Conservation (phyloP, 129 eudicot species). For the sunflower (Helianthus annuus) region HanXRQr2.0-SUNRISE NC_035449.2:45281513-45282012, state of each 20-base stretch:
- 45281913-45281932: too few species aligned
- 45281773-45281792: constrained; percentile 74
- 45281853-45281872: constrained; percentile 44
- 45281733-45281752: constrained; percentile 29
- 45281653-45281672: constrained; percentile 42
- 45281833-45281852: constrained; percentile 39
- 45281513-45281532: constrained; percentile 52
- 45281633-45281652: constrained; percentile 63
- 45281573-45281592: constrained; percentile 45
- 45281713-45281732: constrained; percentile 57
- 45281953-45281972: too few species aligned
- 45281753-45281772: constrained; percentile 58
- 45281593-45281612: constrained; percentile 48
- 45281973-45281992: too few species aligned
- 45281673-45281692: constrained; percentile 54
- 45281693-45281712: constrained; percentile 46
- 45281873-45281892: constrained; percentile 45
- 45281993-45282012: too few species aligned
- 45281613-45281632: constrained; percentile 48
- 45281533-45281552: constrained; percentile 43
- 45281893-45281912: too few species aligned
- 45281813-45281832: constrained; percentile 52
- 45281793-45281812: constrained; percentile 56
- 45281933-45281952: too few species aligned
- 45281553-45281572: constrained; percentile 48